phyloP scores from a whole-genome alignment of 1,139 yeast species.

The Taphrina wiesneri region DNA sequence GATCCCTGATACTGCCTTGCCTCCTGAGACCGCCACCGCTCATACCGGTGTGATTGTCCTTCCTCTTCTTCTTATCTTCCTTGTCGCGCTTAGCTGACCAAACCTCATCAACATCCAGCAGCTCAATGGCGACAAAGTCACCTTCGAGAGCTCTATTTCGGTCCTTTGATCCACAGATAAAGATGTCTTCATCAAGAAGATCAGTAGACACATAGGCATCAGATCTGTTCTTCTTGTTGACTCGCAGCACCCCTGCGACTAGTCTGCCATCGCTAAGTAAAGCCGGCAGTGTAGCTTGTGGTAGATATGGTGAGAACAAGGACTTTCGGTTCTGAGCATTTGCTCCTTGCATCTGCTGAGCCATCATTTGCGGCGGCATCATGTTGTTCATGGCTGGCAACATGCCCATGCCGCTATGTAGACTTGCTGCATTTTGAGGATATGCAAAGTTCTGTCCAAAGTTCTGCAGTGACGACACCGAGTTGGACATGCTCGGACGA shows the following conservation, averaged over 20 bases:
- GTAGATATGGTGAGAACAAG: constrained; percentile 90
- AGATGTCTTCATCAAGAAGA: constrained; percentile 90
- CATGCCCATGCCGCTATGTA: constrained; percentile 42
- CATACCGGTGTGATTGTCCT: constrained; percentile 55
- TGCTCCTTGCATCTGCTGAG: constrained; percentile 45
- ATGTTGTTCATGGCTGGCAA: constrained; percentile 43
- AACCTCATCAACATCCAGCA: constrained; percentile 92
- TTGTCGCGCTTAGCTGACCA: constrained; percentile 96
- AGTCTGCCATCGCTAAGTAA: constrained; percentile 84
- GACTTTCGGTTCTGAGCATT: constrained; percentile 62
- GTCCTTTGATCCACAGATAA: constrained; percentile 98
- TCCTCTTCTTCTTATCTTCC: constrained; percentile 93
- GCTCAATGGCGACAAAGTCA: constrained; percentile 91
- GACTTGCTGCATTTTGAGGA: constrained; percentile 40
- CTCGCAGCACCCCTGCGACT: constrained; percentile 89
- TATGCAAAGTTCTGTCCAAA: constrained; percentile 27
- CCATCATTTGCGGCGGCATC: constrained; percentile 42
- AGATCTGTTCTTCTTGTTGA: constrained; percentile 90
- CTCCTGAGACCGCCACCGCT: constrained; percentile 60
- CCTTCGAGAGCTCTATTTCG: constrained; percentile 97
- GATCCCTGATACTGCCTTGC: constrained; percentile 86
- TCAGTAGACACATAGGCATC: constrained; percentile 98
- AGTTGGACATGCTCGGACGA: constrained; percentile 69
- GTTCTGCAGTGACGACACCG: constrained; percentile 43
- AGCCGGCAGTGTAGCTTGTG: constrained; percentile 89